Conservation (phyloP, 345 rosid species). For the Acer campestre region DNA sequence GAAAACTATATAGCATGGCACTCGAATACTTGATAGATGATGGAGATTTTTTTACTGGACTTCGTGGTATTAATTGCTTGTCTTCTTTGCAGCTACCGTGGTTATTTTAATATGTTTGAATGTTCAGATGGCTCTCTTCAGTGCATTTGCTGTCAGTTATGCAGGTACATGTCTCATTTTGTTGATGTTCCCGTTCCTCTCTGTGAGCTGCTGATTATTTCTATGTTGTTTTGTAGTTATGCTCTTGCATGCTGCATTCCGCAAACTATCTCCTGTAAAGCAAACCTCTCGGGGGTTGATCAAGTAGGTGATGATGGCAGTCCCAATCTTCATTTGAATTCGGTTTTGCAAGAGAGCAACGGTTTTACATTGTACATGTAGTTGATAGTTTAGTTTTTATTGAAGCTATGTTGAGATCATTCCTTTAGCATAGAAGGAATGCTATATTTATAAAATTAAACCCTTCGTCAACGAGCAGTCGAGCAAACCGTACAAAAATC, state of each 20-base stretch:
- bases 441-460: neutral
- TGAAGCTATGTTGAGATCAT: neutral
- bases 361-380: neutral
- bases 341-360: neutral
- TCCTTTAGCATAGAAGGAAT: neutral
- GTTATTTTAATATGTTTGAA: conserved; percentile 67
- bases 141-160: conserved; percentile 68
- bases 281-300: conserved; percentile 42
- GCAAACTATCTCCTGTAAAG: conserved; percentile 68
- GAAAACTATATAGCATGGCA: neutral
- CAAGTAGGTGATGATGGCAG: conserved; percentile 7
- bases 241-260: conserved; percentile 79
- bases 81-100: conserved; percentile 63
- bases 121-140: conserved; percentile 85
- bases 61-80: conserved; percentile 11
- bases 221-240: conserved; percentile 41
- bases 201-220: conserved; percentile 4
- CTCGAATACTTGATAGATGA: neutral
- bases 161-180: conserved; percentile 47
- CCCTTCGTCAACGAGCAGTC: neutral
- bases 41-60: neutral
- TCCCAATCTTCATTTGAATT: neutral
- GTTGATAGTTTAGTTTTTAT: neutral
- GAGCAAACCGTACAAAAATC: neutral
- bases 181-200: neutral